A percentile compares a stretch with the other conserved stretches of the same genome.
phyloP scores from a whole-genome alignment of 2,329 filamentous ascomycete species.

The Fusarium sp. region DNA sequence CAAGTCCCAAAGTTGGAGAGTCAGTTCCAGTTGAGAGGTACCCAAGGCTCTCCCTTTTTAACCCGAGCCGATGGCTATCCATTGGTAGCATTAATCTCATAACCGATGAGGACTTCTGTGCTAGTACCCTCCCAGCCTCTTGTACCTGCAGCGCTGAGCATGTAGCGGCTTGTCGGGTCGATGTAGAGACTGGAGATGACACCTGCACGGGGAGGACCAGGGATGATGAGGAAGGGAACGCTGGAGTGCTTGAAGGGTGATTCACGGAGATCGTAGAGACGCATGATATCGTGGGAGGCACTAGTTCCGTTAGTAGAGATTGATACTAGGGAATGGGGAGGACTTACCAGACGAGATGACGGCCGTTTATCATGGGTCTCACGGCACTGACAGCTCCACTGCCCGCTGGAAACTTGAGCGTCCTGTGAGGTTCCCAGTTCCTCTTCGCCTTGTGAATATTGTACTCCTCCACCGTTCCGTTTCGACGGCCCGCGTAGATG shows the following conservation, averaged over 20 bases:
- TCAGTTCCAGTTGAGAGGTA: not conserved
- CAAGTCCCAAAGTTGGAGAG: not conserved
- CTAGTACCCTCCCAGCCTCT: constrained; percentile 92
- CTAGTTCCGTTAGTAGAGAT: constrained; percentile 55
- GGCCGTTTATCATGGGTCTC: constrained; percentile 89
- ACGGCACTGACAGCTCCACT: constrained; percentile 92
- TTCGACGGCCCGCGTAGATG: constrained; percentile 91
- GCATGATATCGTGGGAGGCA: constrained; percentile 91
- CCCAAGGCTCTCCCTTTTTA: not conserved
- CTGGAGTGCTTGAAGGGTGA: constrained; percentile 77
- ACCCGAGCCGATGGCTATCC: constrained; percentile 7
- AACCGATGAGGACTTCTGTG: constrained; percentile 92
- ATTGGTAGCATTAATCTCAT: constrained; percentile 75
- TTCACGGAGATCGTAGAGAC: constrained; percentile 87
- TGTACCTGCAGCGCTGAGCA: constrained; percentile 92
- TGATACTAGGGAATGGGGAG: too few relatives aligned
- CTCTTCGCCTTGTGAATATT: constrained; percentile 79
- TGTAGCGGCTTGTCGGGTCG: constrained; percentile 88
- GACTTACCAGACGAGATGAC: constrained; percentile 82
- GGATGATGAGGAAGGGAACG: constrained; percentile 95
- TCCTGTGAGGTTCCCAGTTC: constrained; percentile 78
- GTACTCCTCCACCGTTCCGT: constrained; percentile 95
- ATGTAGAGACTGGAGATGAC: constrained; percentile 89
- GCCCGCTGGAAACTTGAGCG: constrained; percentile 88
- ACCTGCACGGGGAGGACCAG: constrained; percentile 83